These are phyloP conservation scores for Botrytis tulipae DNA, from an alignment of 2,329 filamentous ascomycete genomes.

Conservation along the genomic window DNA sequence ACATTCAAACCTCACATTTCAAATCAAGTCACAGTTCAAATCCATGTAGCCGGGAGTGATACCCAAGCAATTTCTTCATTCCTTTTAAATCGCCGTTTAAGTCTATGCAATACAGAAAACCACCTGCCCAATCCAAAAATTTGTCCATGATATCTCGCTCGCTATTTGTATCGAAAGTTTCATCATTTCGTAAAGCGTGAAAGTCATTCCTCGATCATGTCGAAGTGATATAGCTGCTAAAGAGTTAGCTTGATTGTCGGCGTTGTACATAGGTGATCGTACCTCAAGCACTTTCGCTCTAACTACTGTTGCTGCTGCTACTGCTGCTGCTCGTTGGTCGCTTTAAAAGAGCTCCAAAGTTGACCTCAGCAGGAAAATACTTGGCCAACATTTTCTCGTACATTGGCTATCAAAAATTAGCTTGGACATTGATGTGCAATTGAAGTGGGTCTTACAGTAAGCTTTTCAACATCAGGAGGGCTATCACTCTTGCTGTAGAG, in stretches of 20 bases:
- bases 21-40: neutral
- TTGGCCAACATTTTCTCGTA: neutral
- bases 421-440: neutral
- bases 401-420: slow-evolving; percentile 45
- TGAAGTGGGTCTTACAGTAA: slow-evolving; percentile 57
- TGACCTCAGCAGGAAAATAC: neutral
- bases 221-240: neutral
- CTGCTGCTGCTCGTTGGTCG: neutral
- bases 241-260: neutral
- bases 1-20: neutral
- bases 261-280: neutral
- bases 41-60: neutral
- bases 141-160: neutral
- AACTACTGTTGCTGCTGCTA: neutral
- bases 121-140: too few species aligned
- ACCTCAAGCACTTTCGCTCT: neutral
- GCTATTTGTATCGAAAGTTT: slow-evolving; percentile 24
- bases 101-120: neutral
- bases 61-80: neutral
- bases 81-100: neutral
- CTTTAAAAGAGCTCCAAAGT: neutral
- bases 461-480: slow-evolving; percentile 69
- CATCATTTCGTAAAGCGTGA: slow-evolving; percentile 40
- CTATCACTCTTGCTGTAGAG: slow-evolving; percentile 89
- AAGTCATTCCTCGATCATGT: neutral